Evolutionary conservation across 2,329 filamentous ascomycete species (phyloP).

Genomic region (Verticillium dahliae): DNA sequence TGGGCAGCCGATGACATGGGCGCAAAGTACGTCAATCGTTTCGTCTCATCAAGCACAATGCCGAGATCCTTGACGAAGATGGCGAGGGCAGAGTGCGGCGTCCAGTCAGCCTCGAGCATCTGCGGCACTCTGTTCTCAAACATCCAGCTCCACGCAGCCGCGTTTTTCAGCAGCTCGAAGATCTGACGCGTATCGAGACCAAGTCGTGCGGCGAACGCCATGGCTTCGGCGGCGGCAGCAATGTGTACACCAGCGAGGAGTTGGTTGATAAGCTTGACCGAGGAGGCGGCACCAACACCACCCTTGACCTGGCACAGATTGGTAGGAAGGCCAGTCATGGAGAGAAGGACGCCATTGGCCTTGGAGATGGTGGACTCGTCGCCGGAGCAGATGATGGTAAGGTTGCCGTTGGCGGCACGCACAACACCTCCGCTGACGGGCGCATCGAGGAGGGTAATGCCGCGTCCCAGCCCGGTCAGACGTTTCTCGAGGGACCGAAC

Average conservation of each 20-base stretch:
- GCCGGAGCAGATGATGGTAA: slow-evolving; percentile 69
- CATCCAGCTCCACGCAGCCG: slow-evolving; percentile 54
- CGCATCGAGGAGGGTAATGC: slow-evolving; percentile 21
- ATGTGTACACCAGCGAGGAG: slow-evolving; percentile 59
- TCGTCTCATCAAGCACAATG: slow-evolving; percentile 23
- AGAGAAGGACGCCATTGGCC: slow-evolving; percentile 18
- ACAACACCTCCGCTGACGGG: slow-evolving; percentile 20
- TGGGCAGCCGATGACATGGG: slow-evolving; percentile 22
- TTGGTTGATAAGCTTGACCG: slow-evolving; percentile 56
- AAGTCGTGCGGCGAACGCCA: slow-evolving; percentile 51
- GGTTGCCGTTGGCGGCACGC: slow-evolving; percentile 51
- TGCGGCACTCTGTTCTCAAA: slow-evolving; percentile 51
- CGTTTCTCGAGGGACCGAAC: slow-evolving; percentile 13
- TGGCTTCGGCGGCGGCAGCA: slow-evolving; percentile 50
- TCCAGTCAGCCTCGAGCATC: slow-evolving; percentile 33
- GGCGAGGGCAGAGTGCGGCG: slow-evolving; percentile 40
- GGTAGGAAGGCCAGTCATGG: slow-evolving; percentile 21
- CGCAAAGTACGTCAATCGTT: slow-evolving; percentile 18
- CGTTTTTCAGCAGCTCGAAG: slow-evolving; percentile 34
- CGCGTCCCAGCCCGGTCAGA: slow-evolving; percentile 15
- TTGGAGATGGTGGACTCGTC: slow-evolving; percentile 20
- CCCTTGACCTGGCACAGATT: slow-evolving; percentile 40
- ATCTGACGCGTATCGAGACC: slow-evolving; percentile 41
- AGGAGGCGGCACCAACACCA: slow-evolving; percentile 44
- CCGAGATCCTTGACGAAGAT: slow-evolving; percentile 28